phyloP scores from a whole-genome alignment of 352 stramenopile species.

The Phytophthora vignae region DNA sequence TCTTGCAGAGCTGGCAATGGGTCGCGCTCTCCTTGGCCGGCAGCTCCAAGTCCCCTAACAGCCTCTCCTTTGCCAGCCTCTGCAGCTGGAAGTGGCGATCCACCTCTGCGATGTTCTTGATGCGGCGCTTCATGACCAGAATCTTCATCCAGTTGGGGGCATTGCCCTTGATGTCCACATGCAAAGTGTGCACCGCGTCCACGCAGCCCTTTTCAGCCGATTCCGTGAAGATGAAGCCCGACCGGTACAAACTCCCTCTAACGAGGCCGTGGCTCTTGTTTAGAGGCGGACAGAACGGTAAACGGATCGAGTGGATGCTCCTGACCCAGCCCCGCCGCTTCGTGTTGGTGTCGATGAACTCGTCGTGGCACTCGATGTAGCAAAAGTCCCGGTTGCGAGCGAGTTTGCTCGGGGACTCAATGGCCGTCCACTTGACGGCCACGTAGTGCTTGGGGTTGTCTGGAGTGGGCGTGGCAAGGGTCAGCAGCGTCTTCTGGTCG shows the following conservation, averaged over 20 bases:
- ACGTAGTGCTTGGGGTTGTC: conserved; percentile 89
- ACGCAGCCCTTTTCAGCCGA: conserved; percentile 56
- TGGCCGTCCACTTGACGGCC: conserved; percentile 83
- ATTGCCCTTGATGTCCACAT: conserved; percentile 85
- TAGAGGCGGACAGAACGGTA: conserved; percentile 74
- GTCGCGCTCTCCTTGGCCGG: conserved; percentile 53
- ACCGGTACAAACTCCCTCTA: conserved; percentile 78
- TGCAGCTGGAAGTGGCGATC: conserved; percentile 77
- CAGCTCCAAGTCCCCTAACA: conserved; percentile 71
- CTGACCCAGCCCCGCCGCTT: conserved; percentile 79
- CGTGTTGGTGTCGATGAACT: conserved; percentile 82
- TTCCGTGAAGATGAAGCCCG: conserved; percentile 84
- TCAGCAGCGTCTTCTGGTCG: conserved; percentile 81
- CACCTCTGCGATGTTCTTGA: conserved; percentile 77
- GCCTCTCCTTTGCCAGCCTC: conserved; percentile 51
- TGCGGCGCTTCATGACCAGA: conserved; percentile 75
- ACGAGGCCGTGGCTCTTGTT: conserved; percentile 67
- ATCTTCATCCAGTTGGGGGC: conserved; percentile 83
- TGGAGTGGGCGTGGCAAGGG: conserved; percentile 61
- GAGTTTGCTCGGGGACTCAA: conserved; percentile 81
- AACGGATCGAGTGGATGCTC: conserved; percentile 80
- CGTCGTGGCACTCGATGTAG: conserved; percentile 86
- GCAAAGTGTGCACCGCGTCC: conserved; percentile 78
- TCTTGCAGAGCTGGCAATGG: conserved; percentile 62
- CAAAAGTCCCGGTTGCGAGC: conserved; percentile 84